Conservation (phyloP, 169 alveolate species). For the Theileria orientalis region DNA sequence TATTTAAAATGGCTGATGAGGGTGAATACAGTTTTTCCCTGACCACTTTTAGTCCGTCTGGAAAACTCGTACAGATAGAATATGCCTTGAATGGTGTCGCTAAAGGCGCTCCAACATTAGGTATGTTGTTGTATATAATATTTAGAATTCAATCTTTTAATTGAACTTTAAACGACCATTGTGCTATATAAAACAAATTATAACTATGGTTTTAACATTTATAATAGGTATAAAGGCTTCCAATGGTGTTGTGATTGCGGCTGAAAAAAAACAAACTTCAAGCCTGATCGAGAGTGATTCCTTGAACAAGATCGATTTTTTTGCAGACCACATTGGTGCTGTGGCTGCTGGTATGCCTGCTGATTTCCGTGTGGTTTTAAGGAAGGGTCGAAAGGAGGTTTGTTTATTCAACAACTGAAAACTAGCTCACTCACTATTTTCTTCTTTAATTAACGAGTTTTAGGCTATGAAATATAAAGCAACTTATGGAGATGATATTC, state of each 20-base stretch:
- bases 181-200: not conserved
- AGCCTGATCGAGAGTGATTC: slow-evolving; percentile 91
- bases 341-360: slow-evolving; percentile 98
- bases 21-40: slow-evolving; percentile 89
- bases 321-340: slow-evolving; percentile 88
- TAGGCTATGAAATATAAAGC: slow-evolving; percentile 86
- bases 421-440: not conserved
- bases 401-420: not conserved
- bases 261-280: slow-evolving; percentile 89
- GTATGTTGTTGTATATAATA: slow-evolving; percentile 36
- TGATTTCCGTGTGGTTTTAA: slow-evolving; percentile 92
- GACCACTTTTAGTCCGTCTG: slow-evolving; percentile 94
- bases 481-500: slow-evolving; percentile 91
- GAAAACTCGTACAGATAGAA: slow-evolving; percentile 95
- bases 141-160: not conserved
- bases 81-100: slow-evolving; percentile 96
- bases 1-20: slow-evolving; percentile 77
- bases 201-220: not conserved
- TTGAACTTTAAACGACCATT: not conserved
- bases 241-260: slow-evolving; percentile 95
- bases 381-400: slow-evolving; percentile 83
- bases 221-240: slow-evolving; percentile 88
- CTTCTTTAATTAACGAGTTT: not conserved
- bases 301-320: slow-evolving; percentile 88
- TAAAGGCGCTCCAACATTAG: slow-evolving; percentile 94